Base-by-base conservation (phyloP, 129 eudicot species). In the Flaveria brownii region DNA sequence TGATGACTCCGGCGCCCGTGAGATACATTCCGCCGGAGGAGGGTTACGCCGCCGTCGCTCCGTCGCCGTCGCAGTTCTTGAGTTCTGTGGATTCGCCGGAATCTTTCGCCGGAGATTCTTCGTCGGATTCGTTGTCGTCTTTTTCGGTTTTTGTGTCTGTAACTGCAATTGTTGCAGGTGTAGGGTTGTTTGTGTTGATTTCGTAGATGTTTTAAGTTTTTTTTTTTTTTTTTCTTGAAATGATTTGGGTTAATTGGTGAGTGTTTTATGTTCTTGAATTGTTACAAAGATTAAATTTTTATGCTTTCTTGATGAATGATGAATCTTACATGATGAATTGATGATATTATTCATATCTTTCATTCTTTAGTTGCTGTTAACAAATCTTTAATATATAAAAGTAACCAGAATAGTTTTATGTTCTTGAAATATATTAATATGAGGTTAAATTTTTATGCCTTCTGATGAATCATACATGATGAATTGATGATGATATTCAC, bases 21-120 rank as follows among this genome's bases (percentile, higher is more conserved):
- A 45, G 22, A 12, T 36, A 55, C 13, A 12, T 78, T 9, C 81
- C 86, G 8, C 55, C 83, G 18, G 81, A 43, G 16, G 28, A 28
- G 7, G n/a, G 84, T 60, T 87, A 81, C 0, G 51, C 68, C 15
- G 68, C 22, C 57, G 11, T 42, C 5, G 80, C 83, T 11, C 85
- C 87, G 18, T 69, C 87, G 1, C 89, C 86, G 41, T 11, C 80
- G 2, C 74, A 67, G 16, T 17, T 25, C 23, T 66, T 86, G 20
- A 70, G 69, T 36, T 84, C 87, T 1, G 85, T 56, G 14, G 68
- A 42, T 39, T 64, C 59, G 28, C 78, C 74, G 9, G 73, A 55
- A 11, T 12, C 10, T 8, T 5, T 16, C 57, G 71, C 64, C 0
- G 65, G 77, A 30, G 46, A 23, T 61, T 62, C 78, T n/a, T 47